A percentile compares a stretch with the other conserved stretches of the same genome.
phyloP scores from a whole-genome alignment of 331 rosid species.

The Quercus phellos region DNA sequence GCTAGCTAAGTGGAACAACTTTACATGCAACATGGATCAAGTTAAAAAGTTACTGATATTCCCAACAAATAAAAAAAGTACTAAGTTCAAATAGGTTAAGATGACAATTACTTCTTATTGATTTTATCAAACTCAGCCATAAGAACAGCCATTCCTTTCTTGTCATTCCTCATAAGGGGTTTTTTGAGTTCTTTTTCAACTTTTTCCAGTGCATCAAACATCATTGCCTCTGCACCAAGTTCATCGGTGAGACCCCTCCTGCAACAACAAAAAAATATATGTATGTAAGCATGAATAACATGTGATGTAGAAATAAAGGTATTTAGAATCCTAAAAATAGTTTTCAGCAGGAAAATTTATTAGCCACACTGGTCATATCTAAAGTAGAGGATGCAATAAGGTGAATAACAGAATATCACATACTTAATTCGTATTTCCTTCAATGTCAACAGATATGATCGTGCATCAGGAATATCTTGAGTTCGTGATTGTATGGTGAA shows the following conservation, averaged over 20 bases:
- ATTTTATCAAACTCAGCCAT: conserved; percentile 81
- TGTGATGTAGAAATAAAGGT: neutral
- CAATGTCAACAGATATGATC: conserved; percentile 79
- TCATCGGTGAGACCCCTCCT: conserved; percentile 80
- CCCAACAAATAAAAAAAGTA: neutral
- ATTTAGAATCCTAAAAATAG: neutral
- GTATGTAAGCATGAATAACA: neutral
- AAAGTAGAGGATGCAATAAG: conserved; percentile 5
- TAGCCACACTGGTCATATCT: neutral
- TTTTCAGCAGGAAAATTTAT: neutral
- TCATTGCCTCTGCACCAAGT: conserved; percentile 80
- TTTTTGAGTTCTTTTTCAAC: conserved; percentile 75
- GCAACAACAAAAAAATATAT: conserved; percentile 21
- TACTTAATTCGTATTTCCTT: conserved; percentile 79
- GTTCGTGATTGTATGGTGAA: conserved; percentile 53
- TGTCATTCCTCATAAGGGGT: conserved; percentile 84
- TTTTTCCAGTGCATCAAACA: conserved; percentile 87
- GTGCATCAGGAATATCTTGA: conserved; percentile 74
- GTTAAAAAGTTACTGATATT: neutral
- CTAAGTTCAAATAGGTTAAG: neutral
- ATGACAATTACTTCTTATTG: conserved; percentile 60
- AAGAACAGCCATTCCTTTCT: conserved; percentile 85
- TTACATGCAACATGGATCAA: neutral
- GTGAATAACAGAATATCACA: conserved; percentile 19
- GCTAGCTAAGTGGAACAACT: neutral